Conservation (phyloP, 805 yeast species). For the Ogataea allantospora region DNA sequence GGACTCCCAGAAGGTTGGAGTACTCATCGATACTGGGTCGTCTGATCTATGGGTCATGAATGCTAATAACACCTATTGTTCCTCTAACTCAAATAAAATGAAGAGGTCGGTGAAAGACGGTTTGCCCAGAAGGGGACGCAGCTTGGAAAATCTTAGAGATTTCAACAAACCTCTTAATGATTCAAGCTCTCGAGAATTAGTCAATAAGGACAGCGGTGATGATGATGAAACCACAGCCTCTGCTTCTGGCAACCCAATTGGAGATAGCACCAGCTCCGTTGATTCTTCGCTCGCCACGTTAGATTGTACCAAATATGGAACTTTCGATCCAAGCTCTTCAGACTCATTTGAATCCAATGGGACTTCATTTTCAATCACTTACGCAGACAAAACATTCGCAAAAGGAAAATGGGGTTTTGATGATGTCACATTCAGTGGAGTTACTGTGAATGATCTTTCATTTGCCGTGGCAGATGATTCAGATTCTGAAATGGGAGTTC, state of each 20-base stretch:
- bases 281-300: conserved; percentile 22
- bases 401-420: conserved; percentile 64
- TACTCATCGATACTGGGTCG: conserved; percentile 74
- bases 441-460: conserved; percentile 48
- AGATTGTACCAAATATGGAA: conserved; percentile 47
- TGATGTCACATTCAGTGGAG: conserved; percentile 48
- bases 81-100: conserved; percentile 6
- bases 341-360: conserved; percentile 39
- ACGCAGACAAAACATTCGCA: conserved; percentile 50
- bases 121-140: conserved; percentile 6
- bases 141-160: conserved; percentile 5
- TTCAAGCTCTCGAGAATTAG: background rate
- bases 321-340: conserved; percentile 44
- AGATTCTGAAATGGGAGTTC: conserved; percentile 64
- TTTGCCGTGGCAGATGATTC: conserved; percentile 74
- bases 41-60: conserved; percentile 68
- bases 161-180: conserved; percentile 4
- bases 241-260: background rate
- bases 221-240: conserved; percentile 1
- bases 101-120: background rate
- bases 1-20: conserved; percentile 50
- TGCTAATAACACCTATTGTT: conserved; percentile 47
- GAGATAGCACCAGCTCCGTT: conserved; percentile 4
- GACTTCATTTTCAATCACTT: conserved; percentile 42
- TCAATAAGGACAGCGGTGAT: no score